Evolutionary conservation across 2,329 filamentous ascomycete genomes (phyloP), one percentile per base, ranked within the genome.

Genomic region (Aspergillus piperis): DNA sequence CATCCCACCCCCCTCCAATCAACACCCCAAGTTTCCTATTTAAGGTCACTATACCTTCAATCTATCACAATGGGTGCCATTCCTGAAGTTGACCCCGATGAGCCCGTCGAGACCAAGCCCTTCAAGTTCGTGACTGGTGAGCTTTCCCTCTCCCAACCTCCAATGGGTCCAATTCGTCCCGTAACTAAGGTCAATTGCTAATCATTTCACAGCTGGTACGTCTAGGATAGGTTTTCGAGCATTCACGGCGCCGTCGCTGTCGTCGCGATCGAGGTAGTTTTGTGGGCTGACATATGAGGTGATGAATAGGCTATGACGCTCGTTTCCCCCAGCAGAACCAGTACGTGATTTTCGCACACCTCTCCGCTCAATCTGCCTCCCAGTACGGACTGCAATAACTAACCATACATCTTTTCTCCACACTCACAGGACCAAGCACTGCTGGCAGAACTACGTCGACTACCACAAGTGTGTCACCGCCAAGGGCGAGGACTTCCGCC

Each of bases 381-480:
- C 25, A 3, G 8, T 15, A 8, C 15, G 8, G 19, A 50, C 27
- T 17, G 39, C 11, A 36, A 36, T 36, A 13, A 6, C 5, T 36
- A 36, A 36, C 39, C 23, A 15, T 1, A 8, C 6, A 13, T 25
- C 32, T 49, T 32, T 8, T 56, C 59, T 13, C 53, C 10, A 11
- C 27, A 7, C 32, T 58, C 21, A 6, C 58, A 83, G 81, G 80
- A 88, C 93, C 83, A 97, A 97, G 90, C 93, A 99, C 88, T 99
- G 95, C 91, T 99, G 95, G 95, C 96, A 99, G 82, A 99, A 99
- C 88, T 99, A 99, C 83, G 95, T 99, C 84, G 95, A 99, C 82
- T 98, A 99, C 87, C 91, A 99, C 89, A 99, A 99, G 88, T 99
- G 95, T 86, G 92, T 97, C 81, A 84, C 89, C 78, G 94, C 93